phyloP scores from a whole-genome alignment of 306 rosid genomes.

The Rubus idaeus region DNA sequence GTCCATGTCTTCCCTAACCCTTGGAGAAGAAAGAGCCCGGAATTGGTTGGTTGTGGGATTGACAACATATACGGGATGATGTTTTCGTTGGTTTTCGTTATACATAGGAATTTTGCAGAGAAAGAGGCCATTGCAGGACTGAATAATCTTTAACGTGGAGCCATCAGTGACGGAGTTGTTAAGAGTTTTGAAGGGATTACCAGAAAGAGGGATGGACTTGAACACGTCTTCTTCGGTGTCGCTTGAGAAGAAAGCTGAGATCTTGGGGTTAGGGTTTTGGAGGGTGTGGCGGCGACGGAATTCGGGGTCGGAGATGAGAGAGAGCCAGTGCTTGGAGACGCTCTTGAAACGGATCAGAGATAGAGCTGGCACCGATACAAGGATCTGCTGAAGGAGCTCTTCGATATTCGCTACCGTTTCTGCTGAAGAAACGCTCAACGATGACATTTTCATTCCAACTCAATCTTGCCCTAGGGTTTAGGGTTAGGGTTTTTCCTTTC shows the following conservation, averaged over 20 bases:
- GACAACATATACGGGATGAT: background rate
- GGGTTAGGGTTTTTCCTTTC: background rate
- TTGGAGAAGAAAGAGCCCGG: background rate
- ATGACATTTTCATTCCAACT: background rate
- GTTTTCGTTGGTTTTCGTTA: background rate
- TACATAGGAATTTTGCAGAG: background rate
- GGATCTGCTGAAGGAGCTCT: constrained; percentile 24
- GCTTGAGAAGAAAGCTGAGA: background rate
- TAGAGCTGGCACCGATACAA: constrained; percentile 15
- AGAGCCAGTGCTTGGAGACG: constrained; percentile 32
- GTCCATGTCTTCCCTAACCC: background rate
- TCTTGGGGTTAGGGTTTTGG: background rate
- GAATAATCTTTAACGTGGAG: background rate
- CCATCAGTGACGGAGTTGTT: background rate
- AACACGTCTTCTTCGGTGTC: background rate
- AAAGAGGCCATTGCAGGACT: constrained; percentile 23
- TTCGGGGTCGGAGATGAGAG: constrained; percentile 20
- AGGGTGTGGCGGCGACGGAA: background rate
- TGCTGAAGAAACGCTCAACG: background rate
- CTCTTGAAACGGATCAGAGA: constrained; percentile 22
- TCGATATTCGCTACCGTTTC: background rate
- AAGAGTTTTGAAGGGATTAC: background rate
- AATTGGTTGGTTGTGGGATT: constrained; percentile 5
- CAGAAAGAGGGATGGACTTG: background rate
- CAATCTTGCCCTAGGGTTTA: background rate